Percentiles rank a stretch among this genome's conserved stretches.
Evolutionary conservation across 768 basidiomycete species (phyloP).

Genomic region (Phanerochaete sordida): DNA sequence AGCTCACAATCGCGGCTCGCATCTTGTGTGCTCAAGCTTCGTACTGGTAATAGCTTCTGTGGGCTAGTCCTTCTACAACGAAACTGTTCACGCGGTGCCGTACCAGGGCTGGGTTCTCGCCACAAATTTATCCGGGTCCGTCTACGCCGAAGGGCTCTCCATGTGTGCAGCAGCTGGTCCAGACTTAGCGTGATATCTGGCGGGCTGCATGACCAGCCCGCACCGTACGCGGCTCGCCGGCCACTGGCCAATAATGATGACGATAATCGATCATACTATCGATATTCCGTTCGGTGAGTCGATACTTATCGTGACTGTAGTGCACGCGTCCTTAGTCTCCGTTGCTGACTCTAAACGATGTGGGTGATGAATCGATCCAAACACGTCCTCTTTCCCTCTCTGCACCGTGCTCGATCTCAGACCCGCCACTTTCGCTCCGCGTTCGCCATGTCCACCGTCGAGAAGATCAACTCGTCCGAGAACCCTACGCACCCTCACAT

Average conservation of each 20-base stretch:
- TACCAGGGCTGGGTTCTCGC: neutral
- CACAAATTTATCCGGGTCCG: neutral
- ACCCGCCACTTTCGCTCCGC: conserved; percentile 13
- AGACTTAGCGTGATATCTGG: neutral
- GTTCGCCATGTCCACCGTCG: conserved; percentile 40
- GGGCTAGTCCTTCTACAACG: neutral
- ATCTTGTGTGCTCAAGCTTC: neutral
- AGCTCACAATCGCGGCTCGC: no score
- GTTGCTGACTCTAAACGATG: no score
- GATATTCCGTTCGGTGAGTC: neutral
- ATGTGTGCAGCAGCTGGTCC: neutral
- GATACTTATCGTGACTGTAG: no score
- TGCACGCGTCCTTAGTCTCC: no score
- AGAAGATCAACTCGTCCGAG: conserved; percentile 52
- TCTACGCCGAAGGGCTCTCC: neutral
- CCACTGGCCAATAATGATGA: neutral
- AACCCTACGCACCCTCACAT: conserved; percentile 44
- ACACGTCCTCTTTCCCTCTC: neutral
- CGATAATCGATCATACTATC: conserved; percentile 4
- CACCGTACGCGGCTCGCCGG: neutral
- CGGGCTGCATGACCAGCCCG: neutral
- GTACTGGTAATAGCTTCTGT: neutral
- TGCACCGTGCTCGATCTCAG: neutral
- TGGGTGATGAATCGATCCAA: no score
- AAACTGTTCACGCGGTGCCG: neutral